These are phyloP conservation scores for Asclepias syriaca DNA, from an alignment of 257 asterid species.

Conservation along the genomic window DNA sequence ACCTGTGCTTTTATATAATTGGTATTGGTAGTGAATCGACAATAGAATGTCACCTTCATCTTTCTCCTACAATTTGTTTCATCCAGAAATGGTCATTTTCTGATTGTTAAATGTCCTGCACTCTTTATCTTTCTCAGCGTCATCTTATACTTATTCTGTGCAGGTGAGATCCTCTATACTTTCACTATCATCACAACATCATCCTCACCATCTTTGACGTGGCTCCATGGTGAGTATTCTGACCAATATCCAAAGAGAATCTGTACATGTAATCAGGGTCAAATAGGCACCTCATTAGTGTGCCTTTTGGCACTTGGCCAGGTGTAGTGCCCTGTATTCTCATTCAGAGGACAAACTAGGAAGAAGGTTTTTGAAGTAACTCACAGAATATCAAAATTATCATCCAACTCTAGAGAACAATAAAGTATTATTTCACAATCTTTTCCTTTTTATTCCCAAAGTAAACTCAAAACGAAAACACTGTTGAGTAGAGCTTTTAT, in stretches of 20 bases:
- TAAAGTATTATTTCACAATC: too few species aligned
- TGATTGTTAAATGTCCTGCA: not conserved
- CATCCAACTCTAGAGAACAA: not conserved
- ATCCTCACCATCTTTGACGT: conserved; percentile 65
- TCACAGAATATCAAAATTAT: not conserved
- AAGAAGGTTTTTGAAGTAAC: not conserved
- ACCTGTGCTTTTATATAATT: not conserved
- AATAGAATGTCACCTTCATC: not conserved
- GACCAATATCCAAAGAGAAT: not conserved
- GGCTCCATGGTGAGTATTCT: conserved; percentile 79
- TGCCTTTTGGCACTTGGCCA: not conserved
- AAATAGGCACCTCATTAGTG: not conserved
- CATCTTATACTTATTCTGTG: conserved; percentile 21
- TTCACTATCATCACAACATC: conserved; percentile 87
- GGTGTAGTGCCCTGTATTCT: not conserved
- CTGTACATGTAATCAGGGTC: not conserved
- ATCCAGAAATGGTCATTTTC: not conserved
- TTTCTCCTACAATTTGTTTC: not conserved
- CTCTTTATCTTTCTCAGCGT: conserved; percentile 7
- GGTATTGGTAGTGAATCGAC: not conserved
- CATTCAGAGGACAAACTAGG: not conserved
- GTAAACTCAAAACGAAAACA: not conserved
- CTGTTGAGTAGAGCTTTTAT: not conserved
- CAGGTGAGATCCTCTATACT: conserved; percentile 76
- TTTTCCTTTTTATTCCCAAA: too few species aligned